Base-by-base conservation (phyloP, 2,329 filamentous ascomycete species). In the Emmonsiellopsis sp. region DNA sequence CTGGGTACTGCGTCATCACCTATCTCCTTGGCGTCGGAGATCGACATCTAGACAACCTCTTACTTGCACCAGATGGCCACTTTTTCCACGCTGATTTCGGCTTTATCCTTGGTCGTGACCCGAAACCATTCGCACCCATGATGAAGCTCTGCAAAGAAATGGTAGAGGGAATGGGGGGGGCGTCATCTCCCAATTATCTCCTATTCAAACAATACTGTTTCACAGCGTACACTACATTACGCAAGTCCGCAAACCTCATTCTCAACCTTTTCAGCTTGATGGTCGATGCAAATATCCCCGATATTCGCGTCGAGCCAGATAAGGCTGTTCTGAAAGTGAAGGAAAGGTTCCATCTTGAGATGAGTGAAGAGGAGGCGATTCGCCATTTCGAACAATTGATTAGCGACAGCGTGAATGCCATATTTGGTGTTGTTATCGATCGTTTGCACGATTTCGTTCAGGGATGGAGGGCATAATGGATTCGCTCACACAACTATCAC, bases 21-120 rank as follows among this genome's bases (percentile, higher is more conserved):
- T 98, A 98, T 69, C 87, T 98, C 13, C 81, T 98, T 10, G 94
- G 93, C 34, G 93, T 98, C 2, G 93, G 93, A 16, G 93, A 98
- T 67, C 85, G 93, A 1, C 93, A 98, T 71, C 79, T 97, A 2
- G 93, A 98, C 68, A 98, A 98, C 64, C 81, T 98, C 1, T 83
- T 98, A 30, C 82, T 98, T 5, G 83, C 90, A 0, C 91, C 93
- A 0, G 86, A 91, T 61, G 93, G 83, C 4, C 89, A 94, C 70
- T 98, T 98, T 76, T 96, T 98, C 79, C 93, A 98, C 68, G 91
- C 92, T 32, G 93, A 98, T 69, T 98, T 98, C 64, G 93, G 94
- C 42, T 98, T 95, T 71, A 98, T 98, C 57, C 85, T 98, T 1
- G 93, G 93, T 15, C 87, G 93, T 41, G 93, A 98, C 62, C 93